Base-by-base conservation (phyloP, 2,329 filamentous ascomycete genomes). In the Didymella pomorum region DNA sequence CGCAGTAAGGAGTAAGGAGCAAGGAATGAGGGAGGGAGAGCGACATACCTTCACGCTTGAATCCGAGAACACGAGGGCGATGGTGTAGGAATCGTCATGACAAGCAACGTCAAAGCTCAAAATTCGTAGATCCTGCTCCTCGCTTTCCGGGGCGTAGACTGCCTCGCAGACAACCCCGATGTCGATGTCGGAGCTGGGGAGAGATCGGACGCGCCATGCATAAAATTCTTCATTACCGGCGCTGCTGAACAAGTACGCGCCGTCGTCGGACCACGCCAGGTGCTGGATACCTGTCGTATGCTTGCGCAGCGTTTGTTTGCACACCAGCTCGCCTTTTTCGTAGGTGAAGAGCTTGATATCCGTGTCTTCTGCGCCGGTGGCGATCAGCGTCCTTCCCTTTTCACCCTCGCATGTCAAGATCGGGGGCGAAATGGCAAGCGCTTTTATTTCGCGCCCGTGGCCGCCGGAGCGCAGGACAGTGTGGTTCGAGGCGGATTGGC, bases 201-300 rank as follows among this genome's bases (percentile, higher is more conserved):
- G 73, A 11, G 71, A 70, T 45, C 80, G 81, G 31, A 94, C 76
- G 39, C 86, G 84, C 94, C 95, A 99, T 11, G 93, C 84, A 67
- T 89, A 94, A 63, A 98, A 69, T 76, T 99, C 94, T 74, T 97
- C 94, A 60, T 87, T 89, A 0, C 93, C 95, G 6, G 87, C 92
- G 68, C 92, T 93, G 64, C 91, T 97, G 73, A 98, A 90, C 2
- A 99, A 84, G 66, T 89, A 90, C 1, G 81, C 75, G 2, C 89
- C 85, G 45, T 86, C 83, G 0, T 75, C 72, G 1, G 90, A 87
- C 91, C 92, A 98, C 59, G 84, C 84, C 1, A 97, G 80, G 61
- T 88, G 84, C 74, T 97, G 94, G 8, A 98, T 86, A 0, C 94
- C 95, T 0, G 92, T 89, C 1, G 87, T 89, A 72, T 99, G 95